phyloP scores from a whole-genome alignment of 2,329 filamentous ascomycete species.

The Macroventuria anomochaeta region DNA sequence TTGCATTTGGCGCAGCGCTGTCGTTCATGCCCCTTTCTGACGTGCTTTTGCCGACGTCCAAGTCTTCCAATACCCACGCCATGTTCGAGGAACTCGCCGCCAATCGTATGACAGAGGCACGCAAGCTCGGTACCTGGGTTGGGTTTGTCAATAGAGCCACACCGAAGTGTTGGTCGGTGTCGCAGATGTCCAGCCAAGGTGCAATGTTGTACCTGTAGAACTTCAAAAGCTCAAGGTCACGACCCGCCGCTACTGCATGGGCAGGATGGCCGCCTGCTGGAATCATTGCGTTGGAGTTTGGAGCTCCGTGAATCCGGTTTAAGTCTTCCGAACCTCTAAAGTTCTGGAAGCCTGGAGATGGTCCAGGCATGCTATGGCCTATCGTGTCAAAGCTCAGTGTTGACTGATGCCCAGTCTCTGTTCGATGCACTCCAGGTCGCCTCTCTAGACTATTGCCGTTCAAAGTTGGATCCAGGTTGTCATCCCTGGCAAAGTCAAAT shows the following conservation, averaged over 20 bases:
- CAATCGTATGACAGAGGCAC: neutral
- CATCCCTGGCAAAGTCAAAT: neutral
- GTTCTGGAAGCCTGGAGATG: neutral
- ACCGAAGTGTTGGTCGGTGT: slow-evolving; percentile 60
- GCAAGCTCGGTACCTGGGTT: slow-evolving; percentile 52
- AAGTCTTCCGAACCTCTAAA: neutral
- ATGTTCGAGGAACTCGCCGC: neutral
- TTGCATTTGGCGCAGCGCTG: neutral
- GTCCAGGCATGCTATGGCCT: neutral
- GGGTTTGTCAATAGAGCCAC: slow-evolving; percentile 59
- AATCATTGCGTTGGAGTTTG: neutral
- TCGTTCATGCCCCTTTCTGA: too few relatives aligned
- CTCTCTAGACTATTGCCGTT: neutral
- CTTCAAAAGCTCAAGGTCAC: slow-evolving; percentile 46
- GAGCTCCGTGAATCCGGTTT: neutral
- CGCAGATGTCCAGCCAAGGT: slow-evolving; percentile 66
- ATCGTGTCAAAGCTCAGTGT: neutral
- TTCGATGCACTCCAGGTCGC: neutral
- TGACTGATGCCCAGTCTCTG: neutral
- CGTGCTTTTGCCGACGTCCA: neutral
- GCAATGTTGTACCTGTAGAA: slow-evolving; percentile 62
- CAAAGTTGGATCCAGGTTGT: neutral
- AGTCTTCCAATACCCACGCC: neutral
- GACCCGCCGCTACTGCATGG: slow-evolving; percentile 1
- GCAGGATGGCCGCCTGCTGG: neutral